These are phyloP conservation scores for Cladochytrium replicatum DNA, from an alignment of 192 early-diverging fungal genomes.

Conservation along the genomic window DNA sequence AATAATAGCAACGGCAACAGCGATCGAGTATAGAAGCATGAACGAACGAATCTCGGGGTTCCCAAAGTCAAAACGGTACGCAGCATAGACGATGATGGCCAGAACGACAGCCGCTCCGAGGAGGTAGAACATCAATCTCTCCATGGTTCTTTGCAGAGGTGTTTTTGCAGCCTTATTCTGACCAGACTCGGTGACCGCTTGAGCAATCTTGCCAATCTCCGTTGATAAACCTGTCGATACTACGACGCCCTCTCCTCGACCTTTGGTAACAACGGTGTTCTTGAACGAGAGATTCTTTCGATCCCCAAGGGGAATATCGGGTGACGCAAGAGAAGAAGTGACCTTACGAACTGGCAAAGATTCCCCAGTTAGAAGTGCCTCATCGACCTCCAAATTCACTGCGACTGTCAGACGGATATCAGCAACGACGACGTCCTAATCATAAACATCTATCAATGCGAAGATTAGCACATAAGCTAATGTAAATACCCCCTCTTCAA, in stretches of 20 bases:
- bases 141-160: constrained; percentile 23
- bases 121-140: constrained; percentile 22
- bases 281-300: constrained; percentile 26
- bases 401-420: constrained; percentile 17
- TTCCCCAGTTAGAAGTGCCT: constrained; percentile 29
- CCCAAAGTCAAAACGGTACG: constrained; percentile 15
- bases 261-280: constrained; percentile 26
- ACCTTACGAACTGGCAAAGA: constrained; percentile 20
- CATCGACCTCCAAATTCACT: constrained; percentile 22
- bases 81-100: constrained; percentile 25
- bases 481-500: too few relatives aligned
- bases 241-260: constrained; percentile 31
- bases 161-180: constrained; percentile 19
- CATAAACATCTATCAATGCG: too few relatives aligned
- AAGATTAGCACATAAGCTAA: too few relatives aligned
- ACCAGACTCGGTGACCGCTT: constrained; percentile 12
- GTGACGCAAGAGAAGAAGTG: neutral
- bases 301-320: constrained; percentile 10
- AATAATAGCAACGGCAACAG: constrained; percentile 79
- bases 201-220: constrained; percentile 28
- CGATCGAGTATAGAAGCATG: constrained; percentile 74
- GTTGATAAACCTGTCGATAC: constrained; percentile 22
- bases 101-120: constrained; percentile 19
- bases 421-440: too few relatives aligned
- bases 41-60: neutral